Conservation (phyloP, 805 yeast species). For the Candida pseudofarinosa region DNA sequence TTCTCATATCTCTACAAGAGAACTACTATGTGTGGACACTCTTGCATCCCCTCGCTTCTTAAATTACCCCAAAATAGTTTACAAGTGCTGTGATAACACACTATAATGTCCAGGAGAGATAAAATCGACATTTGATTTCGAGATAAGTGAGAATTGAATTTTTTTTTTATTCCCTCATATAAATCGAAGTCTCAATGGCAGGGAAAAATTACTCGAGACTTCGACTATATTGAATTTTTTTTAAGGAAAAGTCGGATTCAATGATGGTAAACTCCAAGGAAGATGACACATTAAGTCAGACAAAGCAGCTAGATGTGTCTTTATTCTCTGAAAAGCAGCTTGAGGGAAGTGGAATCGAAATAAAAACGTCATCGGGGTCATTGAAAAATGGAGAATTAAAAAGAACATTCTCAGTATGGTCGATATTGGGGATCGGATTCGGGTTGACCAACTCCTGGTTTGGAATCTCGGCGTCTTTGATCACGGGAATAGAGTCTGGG, state of each 20-base stretch:
- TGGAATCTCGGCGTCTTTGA: constrained; percentile 53
- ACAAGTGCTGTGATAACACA: background rate
- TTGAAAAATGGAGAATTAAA: constrained; percentile 13
- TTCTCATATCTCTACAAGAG: no score
- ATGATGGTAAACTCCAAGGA: background rate
- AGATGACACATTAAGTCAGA: background rate
- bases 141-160: background rate
- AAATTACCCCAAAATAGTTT: background rate
- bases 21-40: no score
- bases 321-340: background rate
- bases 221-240: no score
- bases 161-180: background rate
- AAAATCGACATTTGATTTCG: background rate
- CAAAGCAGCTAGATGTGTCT: background rate
- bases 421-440: constrained; percentile 55
- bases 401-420: constrained; percentile 25
- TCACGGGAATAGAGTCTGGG: constrained; percentile 53
- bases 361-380: constrained; percentile 1
- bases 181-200: no score
- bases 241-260: no score
- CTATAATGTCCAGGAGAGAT: background rate
- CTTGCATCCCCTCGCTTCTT: background rate
- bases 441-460: constrained; percentile 61
- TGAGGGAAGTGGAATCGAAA: background rate
- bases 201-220: no score